phyloP scores from a whole-genome alignment of 2,329 filamentous ascomycete genomes.

The Graphilbum sp. region DNA sequence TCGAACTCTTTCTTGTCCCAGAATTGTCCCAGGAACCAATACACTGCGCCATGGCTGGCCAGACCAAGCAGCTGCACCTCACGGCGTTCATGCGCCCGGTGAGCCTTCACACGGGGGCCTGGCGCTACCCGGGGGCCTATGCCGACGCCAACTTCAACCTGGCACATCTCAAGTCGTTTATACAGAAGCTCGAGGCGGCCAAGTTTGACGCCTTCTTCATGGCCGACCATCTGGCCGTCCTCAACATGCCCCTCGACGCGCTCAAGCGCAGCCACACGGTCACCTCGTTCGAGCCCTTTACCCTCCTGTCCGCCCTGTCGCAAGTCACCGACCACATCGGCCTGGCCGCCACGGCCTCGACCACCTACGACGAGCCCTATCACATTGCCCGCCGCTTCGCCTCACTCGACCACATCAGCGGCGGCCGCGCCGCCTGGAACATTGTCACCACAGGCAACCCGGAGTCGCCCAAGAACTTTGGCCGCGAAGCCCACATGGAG shows the following conservation, averaged over 20 bases:
- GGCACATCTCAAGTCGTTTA: conserved; percentile 33
- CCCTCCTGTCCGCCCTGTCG: conserved; percentile 15
- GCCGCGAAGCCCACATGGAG: conserved; percentile 6
- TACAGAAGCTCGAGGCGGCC: conserved; percentile 33
- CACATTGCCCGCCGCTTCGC: conserved; percentile 3
- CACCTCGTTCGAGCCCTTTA: conserved; percentile 40
- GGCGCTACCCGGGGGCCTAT: conserved; percentile 37
- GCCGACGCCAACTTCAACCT: conserved; percentile 43
- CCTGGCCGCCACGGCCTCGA: conserved; percentile 3
- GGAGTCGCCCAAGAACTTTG: conserved; percentile 6
- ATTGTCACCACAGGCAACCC: conserved; percentile 8
- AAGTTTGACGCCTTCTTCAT: conserved; percentile 42
- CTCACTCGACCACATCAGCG: conserved; percentile 5
- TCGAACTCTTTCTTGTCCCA: too few relatives aligned
- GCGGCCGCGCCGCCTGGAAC: conserved; percentile 8
- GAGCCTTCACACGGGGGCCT: conserved; percentile 36
- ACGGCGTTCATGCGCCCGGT: conserved; percentile 44
- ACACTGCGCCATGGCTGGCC: too few relatives aligned
- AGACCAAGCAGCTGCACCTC: conserved; percentile 23
- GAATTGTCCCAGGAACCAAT: too few relatives aligned
- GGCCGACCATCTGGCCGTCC: conserved; percentile 35
- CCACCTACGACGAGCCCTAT: conserved; percentile 4
- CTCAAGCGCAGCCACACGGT: conserved; percentile 40
- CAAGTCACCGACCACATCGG: conserved; percentile 4
- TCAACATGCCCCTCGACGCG: conserved; percentile 40